Evolutionary conservation across 192 early-diverging fungal species (phyloP), one percentile per base, ranked within the genome.

Genomic region (Geosiphon pyriformis): DNA sequence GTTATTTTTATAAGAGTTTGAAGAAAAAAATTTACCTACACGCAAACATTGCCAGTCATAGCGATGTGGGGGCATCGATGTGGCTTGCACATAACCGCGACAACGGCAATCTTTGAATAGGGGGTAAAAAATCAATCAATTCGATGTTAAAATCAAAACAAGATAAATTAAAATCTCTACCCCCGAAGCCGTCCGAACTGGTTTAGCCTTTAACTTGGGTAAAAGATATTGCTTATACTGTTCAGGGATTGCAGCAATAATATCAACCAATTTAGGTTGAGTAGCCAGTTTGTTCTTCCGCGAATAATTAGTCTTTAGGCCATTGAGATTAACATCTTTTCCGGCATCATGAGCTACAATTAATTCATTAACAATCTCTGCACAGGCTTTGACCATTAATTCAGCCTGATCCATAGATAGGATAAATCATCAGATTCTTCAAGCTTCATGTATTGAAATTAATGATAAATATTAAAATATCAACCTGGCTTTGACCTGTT

Each of bases 41-140:
- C 96, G 75, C 97, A 99, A 66, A 99, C 94, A 72, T 99, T 97
- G 65, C 95, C 95, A 1, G 97, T 98, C 90, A 97, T 94, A 42
- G 97, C 94, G 70, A 99, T 97, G 69, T 99, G 97, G 25, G 97
- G 97, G 68, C 97, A 99, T 55, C 94, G 74, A 70, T 95, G 94
- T 31, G 94, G 94, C 71, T 95, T 95, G 82, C 94, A 95, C 94
- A 95, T 95, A 61, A 95, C 94, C 34, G 94, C 94, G 31, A 93
- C 87, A 33, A 97, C 87, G 65, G 97, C 94, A 78, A 97, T 92
- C 88, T 92, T 68, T 2, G 62, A 31, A 70, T 3, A 61, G 17
- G 27, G 7, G 52, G 2, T 4, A 4, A 47, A 49, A 49, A 20
- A 42, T n/a, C 20, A 23, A 25, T 23, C 48, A 2, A 46, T 63